phyloP scores from a whole-genome alignment of 495 filamentous ascomycete species.

The Rhizodiscina lignyota region DNA sequence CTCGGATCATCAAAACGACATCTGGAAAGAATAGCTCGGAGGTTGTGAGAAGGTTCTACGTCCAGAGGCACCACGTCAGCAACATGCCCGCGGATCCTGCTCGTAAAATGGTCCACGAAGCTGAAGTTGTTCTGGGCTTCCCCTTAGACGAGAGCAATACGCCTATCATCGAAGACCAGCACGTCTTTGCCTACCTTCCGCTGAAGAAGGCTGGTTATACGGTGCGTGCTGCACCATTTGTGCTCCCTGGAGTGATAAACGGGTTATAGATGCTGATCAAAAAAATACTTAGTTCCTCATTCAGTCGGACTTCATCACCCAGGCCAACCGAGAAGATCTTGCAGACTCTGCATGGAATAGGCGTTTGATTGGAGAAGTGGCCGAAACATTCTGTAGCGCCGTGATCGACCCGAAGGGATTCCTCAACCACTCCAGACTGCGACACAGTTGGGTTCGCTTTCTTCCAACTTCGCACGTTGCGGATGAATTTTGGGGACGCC shows the following conservation, averaged over 20 bases:
- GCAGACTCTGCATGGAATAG: conserved; percentile 1
- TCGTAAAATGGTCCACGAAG: not conserved
- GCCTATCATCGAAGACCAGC: conserved; percentile 1
- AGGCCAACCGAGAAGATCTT: conserved; percentile 2
- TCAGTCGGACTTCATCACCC: conserved; percentile 6
- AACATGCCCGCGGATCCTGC: conserved; percentile 1
- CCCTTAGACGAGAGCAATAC: conserved; percentile 1
- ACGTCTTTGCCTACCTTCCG: conserved; percentile 3
- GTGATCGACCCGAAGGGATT: not conserved
- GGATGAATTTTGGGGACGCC: not conserved
- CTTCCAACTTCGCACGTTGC: not conserved
- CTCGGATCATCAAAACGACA: not conserved
- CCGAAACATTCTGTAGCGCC: not conserved
- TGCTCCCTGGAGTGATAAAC: not conserved
- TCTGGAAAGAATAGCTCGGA: conserved; percentile 1
- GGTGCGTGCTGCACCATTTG: not conserved
- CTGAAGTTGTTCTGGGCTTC: conserved; percentile 2
- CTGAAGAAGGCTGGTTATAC: conserved; percentile 1
- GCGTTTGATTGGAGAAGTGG: not conserved
- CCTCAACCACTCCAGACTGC: not conserved
- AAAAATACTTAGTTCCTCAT: conserved; percentile 6
- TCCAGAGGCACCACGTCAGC: not conserved
- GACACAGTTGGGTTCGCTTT: not conserved
- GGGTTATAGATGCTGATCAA: not conserved
- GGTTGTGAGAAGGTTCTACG: too few relatives aligned